These are phyloP conservation scores for Fusarium sp. DNA, from an alignment of 2,329 filamentous ascomycete species.

Conservation along the genomic window DNA sequence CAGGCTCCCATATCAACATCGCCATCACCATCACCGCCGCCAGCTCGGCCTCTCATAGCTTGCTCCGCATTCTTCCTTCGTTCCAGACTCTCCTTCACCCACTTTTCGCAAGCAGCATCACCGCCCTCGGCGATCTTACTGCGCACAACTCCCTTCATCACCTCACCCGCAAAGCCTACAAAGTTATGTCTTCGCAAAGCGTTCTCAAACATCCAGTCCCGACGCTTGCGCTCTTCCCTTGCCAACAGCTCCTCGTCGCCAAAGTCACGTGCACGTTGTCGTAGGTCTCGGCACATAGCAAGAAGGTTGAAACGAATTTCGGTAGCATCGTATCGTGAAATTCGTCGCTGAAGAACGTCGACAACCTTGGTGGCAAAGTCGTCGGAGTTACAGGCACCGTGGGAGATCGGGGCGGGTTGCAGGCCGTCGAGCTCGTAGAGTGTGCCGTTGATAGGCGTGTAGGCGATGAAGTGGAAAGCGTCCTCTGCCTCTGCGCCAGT, in stretches of 20 bases:
- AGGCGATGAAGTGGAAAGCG: slow-evolving; percentile 97
- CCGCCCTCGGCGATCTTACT: slow-evolving; percentile 77
- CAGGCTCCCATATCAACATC: slow-evolving; percentile 60
- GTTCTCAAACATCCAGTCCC: slow-evolving; percentile 95
- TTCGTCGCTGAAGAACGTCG: slow-evolving; percentile 85
- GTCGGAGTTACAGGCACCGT: slow-evolving; percentile 78
- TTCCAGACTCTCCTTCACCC: slow-evolving; percentile 77
- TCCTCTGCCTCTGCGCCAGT: slow-evolving; percentile 78
- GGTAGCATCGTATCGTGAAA: slow-evolving; percentile 83
- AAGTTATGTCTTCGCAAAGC: slow-evolving; percentile 93
- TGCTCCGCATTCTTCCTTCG: slow-evolving; percentile 62
- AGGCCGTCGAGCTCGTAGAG: slow-evolving; percentile 97
- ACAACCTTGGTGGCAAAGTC: slow-evolving; percentile 86
- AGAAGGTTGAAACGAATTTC: slow-evolving; percentile 98
- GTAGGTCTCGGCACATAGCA: slow-evolving; percentile 88
- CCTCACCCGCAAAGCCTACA: slow-evolving; percentile 91
- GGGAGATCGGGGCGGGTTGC: slow-evolving; percentile 90
- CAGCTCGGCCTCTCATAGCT: slow-evolving; percentile 49
- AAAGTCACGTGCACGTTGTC: slow-evolving; percentile 81
- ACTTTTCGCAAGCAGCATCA: slow-evolving; percentile 75
- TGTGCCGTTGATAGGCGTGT: slow-evolving; percentile 81
- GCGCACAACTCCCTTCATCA: slow-evolving; percentile 87
- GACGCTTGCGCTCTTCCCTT: slow-evolving; percentile 85
- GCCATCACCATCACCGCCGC: slow-evolving; percentile 53
- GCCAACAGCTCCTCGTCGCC: slow-evolving; percentile 84